Evolutionary conservation across 257 asterid species (phyloP), one percentile per base, ranked within the genome.

Genomic region (Nicotiana otophora): DNA sequence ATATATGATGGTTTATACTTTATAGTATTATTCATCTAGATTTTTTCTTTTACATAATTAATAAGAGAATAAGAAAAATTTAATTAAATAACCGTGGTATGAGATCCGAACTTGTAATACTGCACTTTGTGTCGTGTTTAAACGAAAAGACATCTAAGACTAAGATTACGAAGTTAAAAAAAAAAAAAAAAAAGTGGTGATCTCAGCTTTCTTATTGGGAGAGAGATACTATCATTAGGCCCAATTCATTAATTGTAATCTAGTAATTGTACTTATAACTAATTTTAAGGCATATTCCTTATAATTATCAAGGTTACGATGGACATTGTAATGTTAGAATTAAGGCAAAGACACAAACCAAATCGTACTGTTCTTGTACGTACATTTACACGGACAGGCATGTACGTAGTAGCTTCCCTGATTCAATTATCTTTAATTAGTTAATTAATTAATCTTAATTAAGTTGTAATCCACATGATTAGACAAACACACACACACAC

Each of bases 381-480:
- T 74, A 74, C 62, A 10, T 46, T 46, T 46, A 46, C 79, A 72
- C 48, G 79, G 79, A 72, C 39, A 72, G 26, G 23, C 26, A n/a
- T 57, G 20, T 42, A 42, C 48, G 3, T 57, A 57, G 63, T 57
- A 57, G 63, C 63, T 57, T 57, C 63, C 8, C n/a, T 19, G 63
- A 5, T 57, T 10, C 12, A 72, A 46, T 72, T 72, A 39, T 10
- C 8, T 39, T 17, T 19, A 36, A 12, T 39, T n/a, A 36, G 10
- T 19, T 15, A 36, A 11, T 46, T 39, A 46, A 2, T 23, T 20
- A 7, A 74, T 48, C 15, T 14, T 48, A 74, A 26, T 51, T 14
- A 74, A 74, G 80, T 74, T 74, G 39, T 72, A 72, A 72, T 1
- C 39, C 61, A 72, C 80, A 48, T 74, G 62, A 74, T 74, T 74